Conservation (phyloP, 2,329 filamentous ascomycete genomes). For the Nemania sp. region DNA sequence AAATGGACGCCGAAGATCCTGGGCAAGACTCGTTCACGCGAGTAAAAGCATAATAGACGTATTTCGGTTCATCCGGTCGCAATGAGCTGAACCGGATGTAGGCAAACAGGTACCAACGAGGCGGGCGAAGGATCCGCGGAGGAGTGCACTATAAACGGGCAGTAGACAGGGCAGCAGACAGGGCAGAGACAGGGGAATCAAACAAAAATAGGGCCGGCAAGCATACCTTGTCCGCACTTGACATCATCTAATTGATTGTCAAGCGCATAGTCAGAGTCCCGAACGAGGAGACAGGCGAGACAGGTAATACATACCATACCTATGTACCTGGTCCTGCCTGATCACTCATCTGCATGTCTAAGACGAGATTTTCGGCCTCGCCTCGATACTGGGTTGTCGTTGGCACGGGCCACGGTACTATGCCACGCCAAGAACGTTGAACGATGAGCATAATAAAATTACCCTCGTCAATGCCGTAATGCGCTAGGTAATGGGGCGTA, state of each 20-base stretch:
- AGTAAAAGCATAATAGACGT: constrained; percentile 26
- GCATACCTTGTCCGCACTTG: constrained; percentile 16
- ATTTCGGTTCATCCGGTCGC: constrained; percentile 38
- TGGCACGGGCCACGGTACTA: constrained; percentile 37
- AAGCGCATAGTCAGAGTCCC: constrained; percentile 14
- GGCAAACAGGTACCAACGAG: constrained; percentile 23
- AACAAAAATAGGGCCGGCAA: constrained; percentile 10
- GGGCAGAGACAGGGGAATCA: no score
- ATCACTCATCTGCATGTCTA: constrained; percentile 11
- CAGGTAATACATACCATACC: background rate
- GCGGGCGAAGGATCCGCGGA: constrained; percentile 27
- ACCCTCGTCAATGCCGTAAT: constrained; percentile 48
- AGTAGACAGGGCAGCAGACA: no score
- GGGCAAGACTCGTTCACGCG: background rate
- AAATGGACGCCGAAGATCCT: constrained; percentile 1
- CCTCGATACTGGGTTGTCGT: constrained; percentile 35
- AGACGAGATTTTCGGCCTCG: constrained; percentile 32
- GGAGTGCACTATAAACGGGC: constrained; percentile 23
- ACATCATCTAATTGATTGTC: constrained; percentile 21
- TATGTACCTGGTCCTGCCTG: background rate
- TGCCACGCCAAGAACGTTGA: constrained; percentile 25
- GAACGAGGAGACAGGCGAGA: background rate
- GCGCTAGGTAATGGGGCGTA: constrained; percentile 29
- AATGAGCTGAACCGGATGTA: constrained; percentile 20
- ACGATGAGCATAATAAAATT: constrained; percentile 47